Percentiles rank a stretch among this genome's conserved stretches.
Evolutionary conservation across 768 basidiomycete genomes (phyloP).

Genomic region (Holtermanniella nyarrowii): DNA sequence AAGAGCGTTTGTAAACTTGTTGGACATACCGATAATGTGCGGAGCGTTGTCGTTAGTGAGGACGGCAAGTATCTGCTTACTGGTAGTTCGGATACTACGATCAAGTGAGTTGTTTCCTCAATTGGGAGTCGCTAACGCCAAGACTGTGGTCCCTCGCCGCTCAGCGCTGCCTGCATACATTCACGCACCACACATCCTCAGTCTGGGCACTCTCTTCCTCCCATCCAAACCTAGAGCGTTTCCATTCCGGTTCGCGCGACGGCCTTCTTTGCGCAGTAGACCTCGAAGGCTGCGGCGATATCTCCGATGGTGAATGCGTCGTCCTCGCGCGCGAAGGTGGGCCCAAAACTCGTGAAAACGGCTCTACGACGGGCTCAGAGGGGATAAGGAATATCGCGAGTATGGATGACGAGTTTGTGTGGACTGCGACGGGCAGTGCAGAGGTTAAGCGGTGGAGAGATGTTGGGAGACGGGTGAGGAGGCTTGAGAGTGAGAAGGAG

Average conservation of each 20-base stretch:
- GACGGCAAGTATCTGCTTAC: slow-evolving; percentile 71
- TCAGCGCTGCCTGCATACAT: slow-evolving; percentile 88
- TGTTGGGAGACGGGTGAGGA: slow-evolving; percentile 41
- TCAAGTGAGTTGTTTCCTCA: slow-evolving; percentile 25
- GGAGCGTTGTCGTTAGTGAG: slow-evolving; percentile 76
- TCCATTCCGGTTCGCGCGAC: slow-evolving; percentile 88
- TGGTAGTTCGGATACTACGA: slow-evolving; percentile 41
- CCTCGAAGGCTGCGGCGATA: slow-evolving; percentile 65
- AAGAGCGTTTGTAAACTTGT: slow-evolving; percentile 68
- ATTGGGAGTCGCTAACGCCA: slow-evolving; percentile 44
- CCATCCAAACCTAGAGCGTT: slow-evolving; percentile 73
- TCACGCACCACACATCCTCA: slow-evolving; percentile 78
- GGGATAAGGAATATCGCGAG: slow-evolving; percentile 74
- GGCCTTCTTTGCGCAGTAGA: slow-evolving; percentile 87
- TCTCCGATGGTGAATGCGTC: slow-evolving; percentile 81
- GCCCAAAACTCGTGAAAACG: slow-evolving; percentile 14
- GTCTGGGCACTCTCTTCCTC: slow-evolving; percentile 87
- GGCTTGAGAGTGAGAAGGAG: slow-evolving; percentile 18
- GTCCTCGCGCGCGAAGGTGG: slow-evolving; percentile 52
- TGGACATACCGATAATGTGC: slow-evolving; percentile 94
- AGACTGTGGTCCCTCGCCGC: slow-evolving; percentile 86
- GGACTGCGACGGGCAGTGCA: slow-evolving; percentile 80
- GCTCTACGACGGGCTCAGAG: slow-evolving; percentile 49
- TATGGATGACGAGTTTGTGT: slow-evolving; percentile 72
- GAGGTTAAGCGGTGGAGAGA: slow-evolving; percentile 69